Percentiles rank a stretch among this genome's conserved stretches.
Evolutionary conservation across 345 rosid genomes (phyloP).

Genomic region (Iberis pinnata): DNA sequence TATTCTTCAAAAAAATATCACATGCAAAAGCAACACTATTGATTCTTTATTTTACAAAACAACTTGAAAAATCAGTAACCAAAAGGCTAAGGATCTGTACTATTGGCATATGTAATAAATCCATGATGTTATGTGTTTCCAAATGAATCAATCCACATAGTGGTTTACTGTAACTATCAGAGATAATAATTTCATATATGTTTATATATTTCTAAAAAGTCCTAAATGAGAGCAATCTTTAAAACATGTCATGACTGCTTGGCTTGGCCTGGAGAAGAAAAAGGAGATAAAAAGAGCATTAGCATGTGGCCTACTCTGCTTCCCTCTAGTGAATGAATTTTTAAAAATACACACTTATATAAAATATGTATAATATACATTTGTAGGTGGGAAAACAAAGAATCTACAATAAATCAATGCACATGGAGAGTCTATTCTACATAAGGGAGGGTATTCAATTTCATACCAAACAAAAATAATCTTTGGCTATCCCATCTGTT

Average conservation of each 20-base stretch:
- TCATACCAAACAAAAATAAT: constrained; percentile 32
- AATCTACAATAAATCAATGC: constrained; percentile 35
- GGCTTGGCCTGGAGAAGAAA: constrained; percentile 31
- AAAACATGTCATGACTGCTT: constrained; percentile 28
- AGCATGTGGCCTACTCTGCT: constrained; percentile 31
- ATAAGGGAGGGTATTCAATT: constrained; percentile 23
- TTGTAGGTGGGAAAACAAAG: constrained; percentile 26
- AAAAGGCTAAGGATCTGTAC: background rate
- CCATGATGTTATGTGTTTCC: constrained; percentile 26
- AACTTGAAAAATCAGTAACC: too few relatives aligned
- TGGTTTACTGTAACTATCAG: constrained; percentile 31
- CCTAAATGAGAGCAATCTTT: constrained; percentile 27
- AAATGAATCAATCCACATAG: constrained; percentile 22
- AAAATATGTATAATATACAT: background rate
- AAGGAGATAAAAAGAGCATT: constrained; percentile 23
- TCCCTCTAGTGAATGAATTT: constrained; percentile 20
- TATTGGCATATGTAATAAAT: constrained; percentile 17
- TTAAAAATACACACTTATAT: background rate
- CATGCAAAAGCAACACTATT: constrained; percentile 23
- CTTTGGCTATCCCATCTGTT: constrained; percentile 28
- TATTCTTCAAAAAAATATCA: constrained; percentile 12
- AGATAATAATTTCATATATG: background rate
- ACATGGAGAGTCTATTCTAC: constrained; percentile 10
- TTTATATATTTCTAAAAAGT: background rate
- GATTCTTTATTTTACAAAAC: constrained; percentile 7